Conservation (phyloP, 768 basidiomycete genomes). For the Kwoniella sp. region DNA sequence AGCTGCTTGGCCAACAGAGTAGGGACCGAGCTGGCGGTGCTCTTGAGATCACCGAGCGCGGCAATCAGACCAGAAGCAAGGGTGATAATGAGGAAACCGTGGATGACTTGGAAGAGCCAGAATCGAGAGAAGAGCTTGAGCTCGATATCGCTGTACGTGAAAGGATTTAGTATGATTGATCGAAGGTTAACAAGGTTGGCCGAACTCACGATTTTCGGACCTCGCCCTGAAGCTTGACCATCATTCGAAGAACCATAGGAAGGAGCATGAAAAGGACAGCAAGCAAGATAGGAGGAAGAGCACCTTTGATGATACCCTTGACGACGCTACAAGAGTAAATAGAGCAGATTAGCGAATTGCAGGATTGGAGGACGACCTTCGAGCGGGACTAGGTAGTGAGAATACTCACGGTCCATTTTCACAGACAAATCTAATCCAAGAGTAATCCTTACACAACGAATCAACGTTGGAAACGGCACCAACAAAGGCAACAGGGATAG, state of each 20-base stretch:
- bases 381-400: too few species aligned
- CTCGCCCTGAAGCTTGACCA: constrained; percentile 50
- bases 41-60: constrained; percentile 39
- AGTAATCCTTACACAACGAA: constrained; percentile 41
- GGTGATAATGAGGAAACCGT: constrained; percentile 57
- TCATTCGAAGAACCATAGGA: constrained; percentile 52
- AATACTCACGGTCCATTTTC: constrained; percentile 35
- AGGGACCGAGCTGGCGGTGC: constrained; percentile 35
- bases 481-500: constrained; percentile 54
- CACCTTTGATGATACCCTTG: constrained; percentile 54
- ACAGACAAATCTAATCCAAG: constrained; percentile 55
- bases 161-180: constrained; percentile 1
- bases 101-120: constrained; percentile 57
- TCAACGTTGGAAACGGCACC: constrained; percentile 55
- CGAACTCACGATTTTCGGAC: constrained; percentile 46
- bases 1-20: constrained; percentile 50
- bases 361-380: too few species aligned
- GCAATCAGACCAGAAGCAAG: constrained; percentile 52
- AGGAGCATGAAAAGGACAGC: constrained; percentile 56
- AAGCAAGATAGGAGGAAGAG: constrained; percentile 54
- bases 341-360: neutral
- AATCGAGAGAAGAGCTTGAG: constrained; percentile 53
- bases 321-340: constrained; percentile 14
- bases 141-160: constrained; percentile 47
- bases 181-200: neutral